Base-by-base conservation (phyloP, 768 basidiomycete species). In the Naganishia antarctica region DNA sequence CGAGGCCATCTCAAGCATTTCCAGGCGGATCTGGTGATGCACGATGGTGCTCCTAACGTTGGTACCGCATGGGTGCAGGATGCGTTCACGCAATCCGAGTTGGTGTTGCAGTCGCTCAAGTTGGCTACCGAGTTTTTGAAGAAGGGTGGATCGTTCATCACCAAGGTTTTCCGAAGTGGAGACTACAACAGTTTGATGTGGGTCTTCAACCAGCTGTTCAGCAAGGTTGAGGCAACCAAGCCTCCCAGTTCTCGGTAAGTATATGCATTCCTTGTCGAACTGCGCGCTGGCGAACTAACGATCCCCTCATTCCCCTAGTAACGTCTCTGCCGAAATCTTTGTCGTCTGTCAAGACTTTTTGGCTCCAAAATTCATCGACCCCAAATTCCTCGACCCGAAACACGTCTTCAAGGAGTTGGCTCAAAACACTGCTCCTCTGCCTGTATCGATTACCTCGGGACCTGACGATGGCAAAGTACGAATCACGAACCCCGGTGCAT, bases 1-100 rank as follows among this genome's bases (percentile, higher is more conserved):
- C 85, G 90, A 62, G 80, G 81, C 25, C 91, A 96, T 77, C 80
- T 98, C 68, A 97, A 98, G 76, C 92, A 97, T 76, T 99, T 96
- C 96, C 94, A 92, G 80, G 96, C 96, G 21, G 96, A 99, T 74
- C 85, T 98, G 60, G 92, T 99, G 15, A 84, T 99, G 64, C 96
- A 99, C 76, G 96, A 99, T 78, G 96, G 96, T 81, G 96, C 96
- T 43, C 96, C 96, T 25, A 99, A 99, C 77, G 96, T 99, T 77
- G 96, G 96, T 81, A 90, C 91, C 12, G 96, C 96, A 13, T 99
- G 96, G 96, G 85, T 97, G 69, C 96, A 98, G 77, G 96, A 99
- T 79, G 96, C 96, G 0, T 99, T 92, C 81, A 85, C 85, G 67
- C 96, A 99, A 75, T 91, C 91, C 31, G 96, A 99, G 78, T 86